These are phyloP conservation scores for Lactifluus hygrophoroides DNA, from an alignment of 768 basidiomycete species.

Conservation along the genomic window DNA sequence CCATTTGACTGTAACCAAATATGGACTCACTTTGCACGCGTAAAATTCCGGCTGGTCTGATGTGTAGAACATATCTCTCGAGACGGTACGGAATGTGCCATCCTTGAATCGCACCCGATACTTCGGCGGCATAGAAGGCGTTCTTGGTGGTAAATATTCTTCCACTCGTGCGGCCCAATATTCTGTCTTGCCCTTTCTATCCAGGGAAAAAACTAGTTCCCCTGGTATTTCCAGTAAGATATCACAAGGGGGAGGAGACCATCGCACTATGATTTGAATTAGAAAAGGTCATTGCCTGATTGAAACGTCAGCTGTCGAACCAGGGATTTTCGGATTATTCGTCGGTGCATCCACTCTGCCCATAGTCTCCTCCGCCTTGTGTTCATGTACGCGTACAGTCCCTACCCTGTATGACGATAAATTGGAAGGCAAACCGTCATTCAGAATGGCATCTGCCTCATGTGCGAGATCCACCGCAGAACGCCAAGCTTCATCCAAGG, in stretches of 20 bases:
- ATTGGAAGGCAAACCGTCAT: conserved; percentile 19
- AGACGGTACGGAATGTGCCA: conserved; percentile 31
- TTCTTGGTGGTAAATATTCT: conserved; percentile 39
- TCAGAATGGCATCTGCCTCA: conserved; percentile 13
- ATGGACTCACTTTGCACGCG: conserved; percentile 45
- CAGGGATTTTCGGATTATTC: neutral
- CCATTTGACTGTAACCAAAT: neutral
- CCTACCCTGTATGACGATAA: conserved; percentile 14
- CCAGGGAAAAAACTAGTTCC: conserved; percentile 52
- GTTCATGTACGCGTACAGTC: neutral
- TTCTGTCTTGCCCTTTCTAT: conserved; percentile 26
- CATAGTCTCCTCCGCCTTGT: neutral
- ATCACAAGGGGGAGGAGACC: conserved; percentile 41
- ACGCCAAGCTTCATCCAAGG: conserved; percentile 16
- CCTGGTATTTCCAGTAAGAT: conserved; percentile 51
- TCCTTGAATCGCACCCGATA: conserved; percentile 60
- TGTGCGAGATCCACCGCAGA: conserved; percentile 17
- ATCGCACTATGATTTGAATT: conserved; percentile 18
- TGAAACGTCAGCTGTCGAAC: conserved; percentile 15
- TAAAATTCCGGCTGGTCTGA: conserved; percentile 52
- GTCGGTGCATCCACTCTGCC: neutral
- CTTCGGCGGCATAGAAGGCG: conserved; percentile 31
- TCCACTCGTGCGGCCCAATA: conserved; percentile 68
- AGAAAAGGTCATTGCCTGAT: conserved; percentile 14
- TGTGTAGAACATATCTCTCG: conserved; percentile 49